Evolutionary conservation across 768 basidiomycete species (phyloP).

Genomic region (Boletus sensibilis): DNA sequence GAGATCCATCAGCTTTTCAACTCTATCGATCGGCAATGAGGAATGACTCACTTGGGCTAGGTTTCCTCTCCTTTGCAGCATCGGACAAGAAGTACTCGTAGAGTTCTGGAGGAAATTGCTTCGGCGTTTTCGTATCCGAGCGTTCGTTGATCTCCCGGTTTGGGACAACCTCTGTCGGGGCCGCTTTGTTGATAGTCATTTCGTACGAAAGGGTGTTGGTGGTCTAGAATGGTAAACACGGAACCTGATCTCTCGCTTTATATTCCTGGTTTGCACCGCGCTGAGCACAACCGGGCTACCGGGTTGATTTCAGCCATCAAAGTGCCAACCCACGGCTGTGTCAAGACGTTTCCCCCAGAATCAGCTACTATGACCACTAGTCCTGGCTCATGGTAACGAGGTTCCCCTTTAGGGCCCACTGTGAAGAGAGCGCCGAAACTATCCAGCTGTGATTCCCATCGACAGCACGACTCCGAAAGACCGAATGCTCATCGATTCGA

Average conservation of each 20-base stretch:
- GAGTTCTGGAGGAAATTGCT: slow-evolving; percentile 47
- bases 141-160: neutral
- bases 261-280: neutral
- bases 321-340: neutral
- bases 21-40: neutral
- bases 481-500: neutral
- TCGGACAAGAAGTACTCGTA: slow-evolving; percentile 64
- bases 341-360: neutral
- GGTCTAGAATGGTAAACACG: neutral
- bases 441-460: neutral
- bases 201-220: neutral
- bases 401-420: too few relatives aligned
- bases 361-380: neutral
- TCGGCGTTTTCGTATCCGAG: neutral
- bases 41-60: slow-evolving; percentile 55
- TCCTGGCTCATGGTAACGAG: too few relatives aligned
- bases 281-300: neutral
- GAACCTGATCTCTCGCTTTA: neutral
- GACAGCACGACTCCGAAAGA: neutral
- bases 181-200: slow-evolving; percentile 7
- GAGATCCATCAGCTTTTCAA: neutral
- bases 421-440: neutral
- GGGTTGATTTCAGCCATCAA: neutral
- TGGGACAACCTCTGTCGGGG: neutral
- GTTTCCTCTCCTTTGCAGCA: slow-evolving; percentile 57